These are phyloP conservation scores for Brassica rapa DNA, from an alignment of 345 rosid genomes.

Conservation along the genomic window DNA sequence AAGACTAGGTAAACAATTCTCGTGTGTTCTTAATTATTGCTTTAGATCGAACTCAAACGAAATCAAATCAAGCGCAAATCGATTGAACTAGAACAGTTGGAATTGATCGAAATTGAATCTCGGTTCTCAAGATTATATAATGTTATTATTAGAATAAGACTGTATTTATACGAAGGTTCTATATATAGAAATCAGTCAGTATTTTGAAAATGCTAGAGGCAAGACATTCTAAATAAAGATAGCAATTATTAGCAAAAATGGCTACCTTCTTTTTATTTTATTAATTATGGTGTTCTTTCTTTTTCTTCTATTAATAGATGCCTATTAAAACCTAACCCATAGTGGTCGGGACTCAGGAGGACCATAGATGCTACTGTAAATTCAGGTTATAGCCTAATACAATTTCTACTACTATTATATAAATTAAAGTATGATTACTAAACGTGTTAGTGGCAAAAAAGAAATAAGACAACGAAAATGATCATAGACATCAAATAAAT, in stretches of 20 bases:
- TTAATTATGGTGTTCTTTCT: not conserved
- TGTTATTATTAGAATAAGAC: not conserved
- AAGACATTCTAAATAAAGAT: not conserved
- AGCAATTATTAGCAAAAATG: not conserved
- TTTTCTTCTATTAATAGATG: not conserved
- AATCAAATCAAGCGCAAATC: no score
- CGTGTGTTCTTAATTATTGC: no score
- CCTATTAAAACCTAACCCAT: constrained; percentile 21
- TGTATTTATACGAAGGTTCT: not conserved
- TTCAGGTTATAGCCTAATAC: not conserved
- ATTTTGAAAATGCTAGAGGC: not conserved
- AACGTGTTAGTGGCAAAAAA: not conserved
- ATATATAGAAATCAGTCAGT: not conserved
- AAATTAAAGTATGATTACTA: not conserved
- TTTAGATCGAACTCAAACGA: no score
- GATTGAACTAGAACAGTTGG: no score
- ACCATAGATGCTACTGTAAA: not conserved
- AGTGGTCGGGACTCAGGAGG: constrained; percentile 1
- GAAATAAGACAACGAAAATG: not conserved
- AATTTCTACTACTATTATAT: not conserved
- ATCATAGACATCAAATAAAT: not conserved
- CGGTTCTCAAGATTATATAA: no score
- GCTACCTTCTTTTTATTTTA: not conserved
- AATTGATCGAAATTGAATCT: no score
- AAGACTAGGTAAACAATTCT: no score